Percentiles rank a stretch among this genome's conserved stretches.
phyloP scores from a whole-genome alignment of 1,284 basidiomycete genomes.

The Chondrostereum purpureum region DNA sequence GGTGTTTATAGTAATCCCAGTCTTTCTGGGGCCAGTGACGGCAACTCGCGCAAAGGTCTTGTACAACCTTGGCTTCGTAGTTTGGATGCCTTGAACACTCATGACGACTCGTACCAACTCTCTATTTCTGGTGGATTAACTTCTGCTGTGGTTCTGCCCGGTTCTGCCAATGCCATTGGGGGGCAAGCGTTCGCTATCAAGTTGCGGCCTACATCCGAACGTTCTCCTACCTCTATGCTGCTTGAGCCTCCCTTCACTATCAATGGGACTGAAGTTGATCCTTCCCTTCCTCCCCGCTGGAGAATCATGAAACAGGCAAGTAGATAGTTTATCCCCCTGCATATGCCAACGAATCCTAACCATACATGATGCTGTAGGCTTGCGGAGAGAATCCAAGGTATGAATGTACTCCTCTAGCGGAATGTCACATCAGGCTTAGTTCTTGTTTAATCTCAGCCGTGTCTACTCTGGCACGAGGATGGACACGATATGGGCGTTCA shows the following conservation, averaged over 20 bases:
- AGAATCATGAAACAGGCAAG: slow-evolving; percentile 46
- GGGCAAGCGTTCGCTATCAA: slow-evolving; percentile 68
- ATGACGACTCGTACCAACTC: slow-evolving; percentile 40
- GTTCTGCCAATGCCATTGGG: slow-evolving; percentile 55
- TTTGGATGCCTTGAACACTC: slow-evolving; percentile 42
- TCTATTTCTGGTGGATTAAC: slow-evolving; percentile 44
- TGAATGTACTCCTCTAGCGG: no score
- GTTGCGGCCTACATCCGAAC: slow-evolving; percentile 45
- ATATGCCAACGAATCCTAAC: not conserved
- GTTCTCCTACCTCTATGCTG: slow-evolving; percentile 51
- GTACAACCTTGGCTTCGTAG: slow-evolving; percentile 46
- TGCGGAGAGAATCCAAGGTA: not conserved
- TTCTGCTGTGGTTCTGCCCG: slow-evolving; percentile 41
- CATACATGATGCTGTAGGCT: no score
- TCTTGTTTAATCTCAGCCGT: not conserved
- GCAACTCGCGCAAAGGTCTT: slow-evolving; percentile 29
- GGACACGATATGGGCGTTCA: not conserved
- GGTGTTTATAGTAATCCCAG: slow-evolving; percentile 56
- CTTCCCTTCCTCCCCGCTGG: slow-evolving; percentile 42
- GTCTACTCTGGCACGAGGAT: not conserved
- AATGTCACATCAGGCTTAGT: no score
- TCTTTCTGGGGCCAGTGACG: slow-evolving; percentile 44
- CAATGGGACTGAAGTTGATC: slow-evolving; percentile 34
- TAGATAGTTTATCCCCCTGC: not conserved
- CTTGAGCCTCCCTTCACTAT: slow-evolving; percentile 46